Evolutionary conservation across 2,329 filamentous ascomycete species (phyloP), one percentile per base, ranked within the genome.

Genomic region (Xylaria hypoxylon): DNA sequence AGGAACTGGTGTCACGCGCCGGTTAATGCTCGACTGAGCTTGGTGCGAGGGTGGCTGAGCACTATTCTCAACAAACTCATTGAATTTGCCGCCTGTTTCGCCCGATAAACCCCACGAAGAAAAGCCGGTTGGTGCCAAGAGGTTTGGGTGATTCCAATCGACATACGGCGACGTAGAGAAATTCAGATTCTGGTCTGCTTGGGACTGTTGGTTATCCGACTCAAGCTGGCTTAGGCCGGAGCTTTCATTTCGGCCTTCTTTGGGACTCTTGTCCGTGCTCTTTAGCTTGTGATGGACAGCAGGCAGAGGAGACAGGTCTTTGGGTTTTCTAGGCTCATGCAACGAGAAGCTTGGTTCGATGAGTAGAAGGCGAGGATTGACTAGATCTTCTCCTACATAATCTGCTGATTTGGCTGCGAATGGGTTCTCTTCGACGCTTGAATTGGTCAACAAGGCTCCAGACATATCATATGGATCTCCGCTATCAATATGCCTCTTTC

Each of bases 1-100:
- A 44, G 72, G 67, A 19, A 71, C 44, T 2, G 64, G 68, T 11
- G 68, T 72, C 53, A 68, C n/a, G 8, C 53, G 59, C 50, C 8
- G 31, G 35, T 31, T n/a, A 24, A 11, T 22, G 31, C 33, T 56
- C 13, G 13, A 28, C 24, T 31, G 57, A n/a, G 11, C 8, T 33
- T 57, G 58, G 19, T 13, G 6, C 24, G 22, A 19, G 11, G 26
- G 17, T 6, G 19, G 31, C 55, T 19, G 28, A 55, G 33, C 10
- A 13, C 22, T 19, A 45, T 17, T 40, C 38, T 52, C 40, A 45
- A 59, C 5, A 28, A 31, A 47, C 11, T 28, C 6, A 5, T 19
- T 35, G 19, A 26, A 50, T 13, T 53, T 35, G 24, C 40, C 22
- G 6, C 19, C 11, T 13, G n/a, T 24, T 35, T 24, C 13, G n/a